phyloP scores from a whole-genome alignment of 345 rosid species.

The Dovyalis caffra region DNA sequence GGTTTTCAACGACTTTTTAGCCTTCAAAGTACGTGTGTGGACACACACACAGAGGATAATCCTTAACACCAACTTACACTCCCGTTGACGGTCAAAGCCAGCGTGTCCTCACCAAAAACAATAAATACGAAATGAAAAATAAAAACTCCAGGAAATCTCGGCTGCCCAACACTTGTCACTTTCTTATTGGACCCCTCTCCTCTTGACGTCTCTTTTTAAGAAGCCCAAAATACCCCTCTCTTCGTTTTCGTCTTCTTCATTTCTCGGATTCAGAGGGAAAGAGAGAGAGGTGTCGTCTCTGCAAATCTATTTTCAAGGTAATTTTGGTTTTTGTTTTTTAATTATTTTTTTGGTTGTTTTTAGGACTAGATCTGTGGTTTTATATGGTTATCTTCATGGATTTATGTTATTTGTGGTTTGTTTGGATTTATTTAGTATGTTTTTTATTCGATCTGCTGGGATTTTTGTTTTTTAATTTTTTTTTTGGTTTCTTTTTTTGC shows the following conservation, averaged over 20 bases:
- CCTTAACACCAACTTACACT: not conserved
- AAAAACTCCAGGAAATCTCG: conserved; percentile 25
- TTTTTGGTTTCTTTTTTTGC: not conserved
- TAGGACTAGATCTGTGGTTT: conserved; percentile 22
- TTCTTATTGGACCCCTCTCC: conserved; percentile 29
- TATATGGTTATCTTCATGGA: not conserved
- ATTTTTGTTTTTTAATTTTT: not conserved
- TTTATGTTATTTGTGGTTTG: not conserved
- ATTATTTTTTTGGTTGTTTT: not conserved
- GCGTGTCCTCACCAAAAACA: conserved; percentile 17
- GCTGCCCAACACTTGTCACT: conserved; percentile 33
- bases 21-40: not conserved
- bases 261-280: not conserved
- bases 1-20: not conserved
- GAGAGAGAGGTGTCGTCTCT: not conserved
- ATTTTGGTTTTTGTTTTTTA: not conserved
- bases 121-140: not conserved
- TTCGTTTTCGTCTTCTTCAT: not conserved
- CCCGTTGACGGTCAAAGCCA: conserved; percentile 38
- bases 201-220: not conserved
- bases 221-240: not conserved
- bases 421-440: not conserved
- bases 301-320: not conserved
- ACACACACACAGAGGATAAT: not conserved
- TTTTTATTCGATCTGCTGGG: conserved; percentile 23